Evolutionary conservation across 352 stramenopile species (phyloP).

Genomic region (Pythium diclinum): DNA sequence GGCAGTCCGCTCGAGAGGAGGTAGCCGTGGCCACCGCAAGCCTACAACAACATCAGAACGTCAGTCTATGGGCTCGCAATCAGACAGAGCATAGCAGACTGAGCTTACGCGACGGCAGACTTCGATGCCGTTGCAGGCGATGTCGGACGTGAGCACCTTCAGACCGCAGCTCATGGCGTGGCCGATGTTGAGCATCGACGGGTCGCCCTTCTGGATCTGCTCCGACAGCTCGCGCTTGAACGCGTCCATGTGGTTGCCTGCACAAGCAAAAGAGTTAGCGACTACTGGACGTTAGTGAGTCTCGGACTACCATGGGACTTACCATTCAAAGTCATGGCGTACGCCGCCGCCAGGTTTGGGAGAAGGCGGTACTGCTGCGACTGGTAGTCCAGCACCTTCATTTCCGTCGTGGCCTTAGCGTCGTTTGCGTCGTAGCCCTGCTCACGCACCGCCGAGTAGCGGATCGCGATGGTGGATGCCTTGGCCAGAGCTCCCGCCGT

Average conservation of each 20-base stretch:
- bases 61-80: neutral
- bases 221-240: conserved; percentile 42
- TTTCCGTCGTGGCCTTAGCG: conserved; percentile 55
- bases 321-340: conserved; percentile 84
- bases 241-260: conserved; percentile 50
- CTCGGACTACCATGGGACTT: neutral
- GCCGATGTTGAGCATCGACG: conserved; percentile 42
- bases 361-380: conserved; percentile 95
- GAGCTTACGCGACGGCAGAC: conserved; percentile 38
- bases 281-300: neutral
- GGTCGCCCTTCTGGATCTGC: conserved; percentile 41
- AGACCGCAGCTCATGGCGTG: conserved; percentile 65
- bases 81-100: neutral
- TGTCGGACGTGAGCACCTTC: conserved; percentile 56
- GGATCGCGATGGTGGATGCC: conserved; percentile 90
- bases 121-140: conserved; percentile 50
- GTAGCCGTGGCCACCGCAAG: conserved; percentile 94
- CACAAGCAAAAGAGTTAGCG: neutral
- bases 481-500: conserved; percentile 66
- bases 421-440: conserved; percentile 80
- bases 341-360: conserved; percentile 88
- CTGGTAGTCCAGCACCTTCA: conserved; percentile 94
- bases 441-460: conserved; percentile 91
- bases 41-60: conserved; percentile 33
- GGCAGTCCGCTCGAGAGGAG: conserved; percentile 63